Conservation (phyloP, 768 basidiomycete genomes). For the Goffeauzyma gilvescens region DNA sequence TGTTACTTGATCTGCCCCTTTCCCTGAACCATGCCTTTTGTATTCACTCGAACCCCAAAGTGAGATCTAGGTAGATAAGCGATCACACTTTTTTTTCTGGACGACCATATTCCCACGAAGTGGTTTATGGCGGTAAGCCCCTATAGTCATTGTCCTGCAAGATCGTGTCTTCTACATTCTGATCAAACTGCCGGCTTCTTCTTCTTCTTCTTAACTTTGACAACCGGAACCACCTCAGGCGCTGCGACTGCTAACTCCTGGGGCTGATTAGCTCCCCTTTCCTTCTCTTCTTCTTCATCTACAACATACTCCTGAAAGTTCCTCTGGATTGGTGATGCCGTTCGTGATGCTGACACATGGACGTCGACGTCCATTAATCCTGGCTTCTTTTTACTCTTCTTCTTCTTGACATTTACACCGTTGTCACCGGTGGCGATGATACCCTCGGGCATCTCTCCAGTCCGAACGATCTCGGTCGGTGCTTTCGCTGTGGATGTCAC, state of each 20-base stretch:
- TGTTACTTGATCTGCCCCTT: too few species aligned
- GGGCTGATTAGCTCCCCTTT: neutral
- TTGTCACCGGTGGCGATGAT: neutral
- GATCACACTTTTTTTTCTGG: too few species aligned
- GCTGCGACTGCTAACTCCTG: constrained; percentile 5
- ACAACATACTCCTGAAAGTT: constrained; percentile 22
- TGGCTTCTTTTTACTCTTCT: neutral
- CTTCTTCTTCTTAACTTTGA: constrained; percentile 29
- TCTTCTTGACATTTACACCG: neutral
- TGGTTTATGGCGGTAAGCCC: too few species aligned
- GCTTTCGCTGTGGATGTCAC: constrained; percentile 7
- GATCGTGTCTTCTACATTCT: too few species aligned
- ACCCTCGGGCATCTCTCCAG: constrained; percentile 69
- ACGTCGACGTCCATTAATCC: constrained; percentile 20
- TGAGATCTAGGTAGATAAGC: too few species aligned
- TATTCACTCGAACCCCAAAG: too few species aligned
- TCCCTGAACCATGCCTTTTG: too few species aligned
- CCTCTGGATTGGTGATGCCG: neutral
- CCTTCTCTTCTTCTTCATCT: constrained; percentile 9
- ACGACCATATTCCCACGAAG: too few species aligned
- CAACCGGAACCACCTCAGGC: constrained; percentile 20
- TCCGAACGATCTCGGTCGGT: constrained; percentile 38
- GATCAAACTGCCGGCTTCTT: too few species aligned
- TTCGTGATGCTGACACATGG: neutral
- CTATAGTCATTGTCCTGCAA: too few species aligned